phyloP scores from a whole-genome alignment of 768 basidiomycete species.

The Rhodotorula babjevae region DNA sequence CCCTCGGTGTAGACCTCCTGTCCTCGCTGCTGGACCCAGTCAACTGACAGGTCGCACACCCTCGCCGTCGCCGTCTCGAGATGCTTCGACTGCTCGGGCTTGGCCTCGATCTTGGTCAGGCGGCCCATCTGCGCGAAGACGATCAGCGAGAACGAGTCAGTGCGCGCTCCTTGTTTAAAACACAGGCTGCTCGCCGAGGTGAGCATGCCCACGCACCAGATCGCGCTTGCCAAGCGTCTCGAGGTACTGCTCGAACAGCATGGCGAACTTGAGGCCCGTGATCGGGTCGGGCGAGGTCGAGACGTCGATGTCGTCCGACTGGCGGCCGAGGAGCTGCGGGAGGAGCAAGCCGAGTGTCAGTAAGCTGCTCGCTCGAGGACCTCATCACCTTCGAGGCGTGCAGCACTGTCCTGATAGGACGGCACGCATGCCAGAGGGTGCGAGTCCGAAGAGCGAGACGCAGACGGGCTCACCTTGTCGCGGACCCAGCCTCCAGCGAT shows the following conservation, averaged over 20 bases:
- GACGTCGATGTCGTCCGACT: conserved; percentile 89
- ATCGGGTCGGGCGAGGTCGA: conserved; percentile 66
- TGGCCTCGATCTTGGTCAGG: conserved; percentile 79
- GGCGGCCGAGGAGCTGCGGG: conserved; percentile 63
- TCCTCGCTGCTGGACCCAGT: conserved; percentile 80
- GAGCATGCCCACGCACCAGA: not conserved
- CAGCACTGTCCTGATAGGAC: not conserved
- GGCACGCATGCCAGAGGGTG: too few species aligned
- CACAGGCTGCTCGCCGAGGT: too few species aligned
- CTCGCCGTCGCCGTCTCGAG: conserved; percentile 87
- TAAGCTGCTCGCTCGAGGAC: not conserved
- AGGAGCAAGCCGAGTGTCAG: not conserved
- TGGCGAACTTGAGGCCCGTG: conserved; percentile 85
- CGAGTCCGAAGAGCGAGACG: not conserved
- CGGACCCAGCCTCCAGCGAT: conserved; percentile 98
- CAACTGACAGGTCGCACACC: conserved; percentile 73
- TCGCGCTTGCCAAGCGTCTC: conserved; percentile 56
- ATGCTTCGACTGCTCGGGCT: conserved; percentile 97
- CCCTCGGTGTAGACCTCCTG: conserved; percentile 83
- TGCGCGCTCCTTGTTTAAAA: too few species aligned
- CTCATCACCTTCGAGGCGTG: not conserved
- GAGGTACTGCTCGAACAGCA: conserved; percentile 64
- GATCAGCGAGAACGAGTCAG: not conserved
- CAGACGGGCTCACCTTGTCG: conserved; percentile 70
- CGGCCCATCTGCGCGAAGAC: conserved; percentile 47